phyloP scores from a whole-genome alignment of 2,329 filamentous ascomycete genomes.

The Camptophora hylomeconis region DNA sequence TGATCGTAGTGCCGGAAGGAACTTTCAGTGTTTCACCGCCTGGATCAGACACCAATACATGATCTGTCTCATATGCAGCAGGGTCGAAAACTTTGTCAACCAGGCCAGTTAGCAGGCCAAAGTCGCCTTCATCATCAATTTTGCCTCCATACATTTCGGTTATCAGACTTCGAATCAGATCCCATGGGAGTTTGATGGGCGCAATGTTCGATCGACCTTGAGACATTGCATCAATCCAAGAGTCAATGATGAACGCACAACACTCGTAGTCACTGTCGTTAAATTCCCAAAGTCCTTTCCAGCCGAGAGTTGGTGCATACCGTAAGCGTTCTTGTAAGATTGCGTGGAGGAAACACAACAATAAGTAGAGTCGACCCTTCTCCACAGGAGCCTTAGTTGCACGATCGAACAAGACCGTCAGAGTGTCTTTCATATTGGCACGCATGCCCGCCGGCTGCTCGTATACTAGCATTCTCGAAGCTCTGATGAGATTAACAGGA shows the following conservation, averaged over 20 bases:
- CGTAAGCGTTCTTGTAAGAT: constrained; percentile 89
- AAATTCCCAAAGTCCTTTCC: constrained; percentile 99
- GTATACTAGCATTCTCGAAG: constrained; percentile 90
- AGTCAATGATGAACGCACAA: constrained; percentile 88
- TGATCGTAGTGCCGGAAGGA: constrained; percentile 66
- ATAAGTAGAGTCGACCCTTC: constrained; percentile 74
- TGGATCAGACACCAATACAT: constrained; percentile 68
- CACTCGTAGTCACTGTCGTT: constrained; percentile 99
- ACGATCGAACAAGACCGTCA: constrained; percentile 66
- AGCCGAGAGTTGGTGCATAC: constrained; percentile 85
- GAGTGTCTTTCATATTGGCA: constrained; percentile 97
- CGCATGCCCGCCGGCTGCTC: constrained; percentile 94
- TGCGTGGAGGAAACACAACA: constrained; percentile 88
- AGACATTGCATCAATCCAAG: constrained; percentile 76
- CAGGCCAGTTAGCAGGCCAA: constrained; percentile 56
- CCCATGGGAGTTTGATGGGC: constrained; percentile 89
- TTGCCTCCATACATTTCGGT: constrained; percentile 96
- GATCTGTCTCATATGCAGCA: constrained; percentile 79
- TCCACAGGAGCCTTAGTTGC: constrained; percentile 77
- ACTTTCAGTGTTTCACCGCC: constrained; percentile 53
- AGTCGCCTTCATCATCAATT: constrained; percentile 84
- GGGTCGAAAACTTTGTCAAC: constrained; percentile 72
- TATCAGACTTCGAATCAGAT: constrained; percentile 81
- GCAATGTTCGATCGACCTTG: constrained; percentile 84
- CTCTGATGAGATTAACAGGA: constrained; percentile 84